Conservation (phyloP, 805 yeast species). For the Metschnikowia shivogae region DNA sequence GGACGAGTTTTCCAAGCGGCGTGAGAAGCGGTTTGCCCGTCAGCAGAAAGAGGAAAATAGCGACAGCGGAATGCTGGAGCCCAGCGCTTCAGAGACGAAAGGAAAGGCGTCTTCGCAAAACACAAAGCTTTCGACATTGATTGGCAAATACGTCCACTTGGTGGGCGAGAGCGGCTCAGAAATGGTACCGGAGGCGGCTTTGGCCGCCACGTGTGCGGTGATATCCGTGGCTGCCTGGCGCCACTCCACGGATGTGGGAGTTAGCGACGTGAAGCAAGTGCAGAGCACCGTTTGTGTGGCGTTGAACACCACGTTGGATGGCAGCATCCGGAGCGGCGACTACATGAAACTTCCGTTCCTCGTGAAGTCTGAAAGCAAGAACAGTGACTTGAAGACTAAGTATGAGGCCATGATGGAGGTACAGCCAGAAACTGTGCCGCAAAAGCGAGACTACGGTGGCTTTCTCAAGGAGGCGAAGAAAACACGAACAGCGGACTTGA, state of each 20-base stretch:
- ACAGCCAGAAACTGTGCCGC: neutral
- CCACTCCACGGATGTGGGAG: conserved; percentile 2
- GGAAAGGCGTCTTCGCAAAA: conserved; percentile 18
- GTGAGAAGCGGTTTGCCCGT: conserved; percentile 53
- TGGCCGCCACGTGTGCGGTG: conserved; percentile 24
- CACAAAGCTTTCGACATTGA: conserved; percentile 21
- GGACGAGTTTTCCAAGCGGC: conserved; percentile 63
- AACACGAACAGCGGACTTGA: neutral
- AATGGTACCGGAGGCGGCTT: conserved; percentile 30
- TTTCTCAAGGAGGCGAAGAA: neutral
- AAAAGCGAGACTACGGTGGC: neutral
- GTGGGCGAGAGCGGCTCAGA: conserved; percentile 29
- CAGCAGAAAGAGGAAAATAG: conserved; percentile 28
- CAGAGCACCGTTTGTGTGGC: conserved; percentile 10
- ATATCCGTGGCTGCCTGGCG: conserved; percentile 15
- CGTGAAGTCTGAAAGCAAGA: conserved; percentile 3
- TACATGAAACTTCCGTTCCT: conserved; percentile 12
- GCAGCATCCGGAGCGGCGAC: conserved; percentile 10
- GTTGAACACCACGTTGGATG: conserved; percentile 10
- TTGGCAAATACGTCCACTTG: conserved; percentile 35
- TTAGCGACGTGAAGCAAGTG: conserved; percentile 7
- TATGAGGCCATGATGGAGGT: neutral
- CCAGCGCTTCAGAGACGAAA: neutral
- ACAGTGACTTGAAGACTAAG: neutral
- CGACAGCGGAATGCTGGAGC: neutral